Base-by-base conservation (phyloP, 2,329 filamentous ascomycete species). In the Fusarium zealandicum region DNA sequence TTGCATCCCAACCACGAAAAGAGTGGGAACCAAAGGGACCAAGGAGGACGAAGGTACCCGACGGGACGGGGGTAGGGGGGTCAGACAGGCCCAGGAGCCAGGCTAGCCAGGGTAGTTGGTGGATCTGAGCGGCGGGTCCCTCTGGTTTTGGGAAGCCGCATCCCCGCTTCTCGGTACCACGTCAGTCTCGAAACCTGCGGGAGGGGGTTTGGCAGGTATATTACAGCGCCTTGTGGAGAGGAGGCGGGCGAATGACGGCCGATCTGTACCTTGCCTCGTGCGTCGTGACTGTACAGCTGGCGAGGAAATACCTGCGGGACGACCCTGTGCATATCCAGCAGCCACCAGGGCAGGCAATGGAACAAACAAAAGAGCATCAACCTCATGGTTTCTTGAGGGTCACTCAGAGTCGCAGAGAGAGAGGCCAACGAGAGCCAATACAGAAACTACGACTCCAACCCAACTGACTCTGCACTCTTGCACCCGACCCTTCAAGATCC, bases 11-110 rank as follows among this genome's bases (percentile, higher is more conserved):
- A 46, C 59, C 50, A 45, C 35, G 43, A 46, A 56, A n/a, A 63
- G 56, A 62, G 58, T 61, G 58, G 58, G 45, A 50, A 36, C 35
- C 43, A 52, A 54, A 38, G 22, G 10, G 42, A 45, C 57, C 52
- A 35, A 61, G 22, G 22, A 49, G 53, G 40, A 54, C 48, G 35
- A 54, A 46, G 43, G 53, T 37, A 54, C 53, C 46, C 30, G 45
- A 40, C 35, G 47, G 56, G 52, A 45, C 57, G 57, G 46, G 57
- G 43, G 31, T 27, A 10, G 25, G 10, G 27, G 13, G 51, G 17
- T 37, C 16, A 20, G 10, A 20, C 17, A 37, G 22, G 12, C 6
- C 20, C 13, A 44, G 48, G 40, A 35, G 35, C 35, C 35, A 32
- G n/a, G 46, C 61, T 53, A 53, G 53, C 41, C 50, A 30, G 40